Evolutionary conservation across 805 yeast genomes (phyloP).

Genomic region (Barnettozyma sucrosica): DNA sequence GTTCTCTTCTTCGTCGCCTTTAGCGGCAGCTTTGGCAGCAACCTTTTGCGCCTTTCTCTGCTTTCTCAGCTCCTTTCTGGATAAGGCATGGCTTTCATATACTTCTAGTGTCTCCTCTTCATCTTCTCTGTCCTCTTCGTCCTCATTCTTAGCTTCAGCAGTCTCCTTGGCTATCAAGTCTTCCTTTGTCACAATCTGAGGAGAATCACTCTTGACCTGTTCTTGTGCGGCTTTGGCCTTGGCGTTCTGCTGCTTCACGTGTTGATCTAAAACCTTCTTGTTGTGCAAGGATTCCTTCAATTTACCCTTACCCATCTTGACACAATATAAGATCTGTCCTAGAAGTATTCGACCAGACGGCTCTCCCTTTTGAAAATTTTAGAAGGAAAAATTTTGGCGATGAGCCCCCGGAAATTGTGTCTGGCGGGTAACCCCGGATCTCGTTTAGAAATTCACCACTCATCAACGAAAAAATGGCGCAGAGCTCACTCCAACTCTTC

Average conservation of each 20-base stretch:
- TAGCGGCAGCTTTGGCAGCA: constrained; percentile 21
- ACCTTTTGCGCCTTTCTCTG: constrained; percentile 40
- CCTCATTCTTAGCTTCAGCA: constrained; percentile 13
- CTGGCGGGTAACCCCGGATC: constrained; percentile 3
- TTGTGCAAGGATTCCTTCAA: constrained; percentile 21
- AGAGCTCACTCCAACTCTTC: neutral
- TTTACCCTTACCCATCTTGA: constrained; percentile 25
- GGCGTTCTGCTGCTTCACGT: constrained; percentile 14
- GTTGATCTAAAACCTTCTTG: constrained; percentile 16
- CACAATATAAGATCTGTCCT: neutral
- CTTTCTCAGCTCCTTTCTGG: constrained; percentile 59
- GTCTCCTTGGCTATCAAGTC: constrained; percentile 22
- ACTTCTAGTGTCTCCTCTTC: constrained; percentile 18
- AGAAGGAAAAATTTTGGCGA: constrained; percentile 8
- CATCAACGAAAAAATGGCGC: neutral
- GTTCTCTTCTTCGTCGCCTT: constrained; percentile 20
- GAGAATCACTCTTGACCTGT: constrained; percentile 24
- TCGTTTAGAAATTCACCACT: constrained; percentile 2
- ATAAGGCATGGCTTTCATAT: constrained; percentile 45
- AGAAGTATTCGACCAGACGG: neutral
- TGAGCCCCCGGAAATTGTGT: constrained; percentile 8
- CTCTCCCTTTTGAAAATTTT: constrained; percentile 5
- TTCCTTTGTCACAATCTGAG: constrained; percentile 29
- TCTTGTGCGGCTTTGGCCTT: constrained; percentile 18
- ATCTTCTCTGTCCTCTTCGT: constrained; percentile 13